These are phyloP conservation scores for Penicillium sp. DNA, from an alignment of 2,329 filamentous ascomycete genomes.

Conservation along the genomic window DNA sequence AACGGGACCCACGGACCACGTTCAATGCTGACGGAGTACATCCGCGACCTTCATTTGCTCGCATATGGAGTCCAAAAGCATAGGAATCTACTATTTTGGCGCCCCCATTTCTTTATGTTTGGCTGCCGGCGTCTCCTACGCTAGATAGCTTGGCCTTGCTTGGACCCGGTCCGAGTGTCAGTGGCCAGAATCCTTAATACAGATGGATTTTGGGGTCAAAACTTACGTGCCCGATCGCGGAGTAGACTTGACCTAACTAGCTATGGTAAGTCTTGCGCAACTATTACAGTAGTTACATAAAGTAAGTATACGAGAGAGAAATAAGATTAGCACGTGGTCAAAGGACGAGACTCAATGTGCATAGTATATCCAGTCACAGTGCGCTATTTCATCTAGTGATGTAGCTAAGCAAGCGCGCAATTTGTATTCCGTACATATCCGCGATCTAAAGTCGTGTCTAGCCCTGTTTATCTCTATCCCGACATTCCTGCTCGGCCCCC, in stretches of 20 bases:
- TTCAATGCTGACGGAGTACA: slow-evolving; percentile 9
- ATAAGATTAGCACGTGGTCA: background rate
- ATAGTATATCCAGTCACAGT: background rate
- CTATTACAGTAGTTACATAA: background rate
- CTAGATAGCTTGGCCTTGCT: slow-evolving; percentile 28
- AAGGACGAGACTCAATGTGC: background rate
- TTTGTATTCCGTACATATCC: background rate
- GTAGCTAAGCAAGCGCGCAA: background rate
- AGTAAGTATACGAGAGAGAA: background rate
- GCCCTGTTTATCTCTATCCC: no score
- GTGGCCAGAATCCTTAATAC: slow-evolving; percentile 3
- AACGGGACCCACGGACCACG: slow-evolving; percentile 15
- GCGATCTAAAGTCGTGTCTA: no score
- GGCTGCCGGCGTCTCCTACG: slow-evolving; percentile 17
- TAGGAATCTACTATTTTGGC: background rate
- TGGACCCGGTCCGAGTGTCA: slow-evolving; percentile 19
- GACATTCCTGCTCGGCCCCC: background rate
- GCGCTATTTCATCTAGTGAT: background rate
- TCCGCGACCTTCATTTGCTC: slow-evolving; percentile 1
- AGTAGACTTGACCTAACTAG: background rate
- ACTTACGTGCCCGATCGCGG: background rate
- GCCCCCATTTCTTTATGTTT: slow-evolving; percentile 18
- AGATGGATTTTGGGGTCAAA: background rate
- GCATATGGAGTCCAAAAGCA: background rate
- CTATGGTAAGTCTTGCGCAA: background rate